A percentile compares a stretch with the other conserved stretches of the same genome.
Conservation (phyloP, 1,139 yeast species). For the Hansenula sp. region DNA sequence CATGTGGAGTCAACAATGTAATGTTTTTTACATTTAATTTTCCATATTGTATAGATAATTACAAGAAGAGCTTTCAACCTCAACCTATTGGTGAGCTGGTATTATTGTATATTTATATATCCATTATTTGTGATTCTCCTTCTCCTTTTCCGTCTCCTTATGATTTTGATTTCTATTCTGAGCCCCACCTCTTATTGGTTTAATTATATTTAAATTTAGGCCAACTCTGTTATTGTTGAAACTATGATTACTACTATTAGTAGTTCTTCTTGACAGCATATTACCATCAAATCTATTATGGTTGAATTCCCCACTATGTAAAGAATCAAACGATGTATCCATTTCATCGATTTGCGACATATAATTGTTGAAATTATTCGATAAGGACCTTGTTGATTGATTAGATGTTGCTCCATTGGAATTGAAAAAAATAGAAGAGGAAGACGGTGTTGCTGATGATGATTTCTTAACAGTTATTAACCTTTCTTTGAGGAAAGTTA, state of each 20-base stretch:
- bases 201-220: constrained; percentile 55
- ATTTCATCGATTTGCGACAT: constrained; percentile 7
- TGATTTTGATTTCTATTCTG: constrained; percentile 5
- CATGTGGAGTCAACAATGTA: too few relatives aligned
- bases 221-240: constrained; percentile 29
- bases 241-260: constrained; percentile 6
- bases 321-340: constrained; percentile 1
- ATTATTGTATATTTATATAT: too few relatives aligned
- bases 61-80: too few relatives aligned
- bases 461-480: constrained; percentile 27
- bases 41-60: too few relatives aligned
- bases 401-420: background rate
- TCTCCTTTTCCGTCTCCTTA: background rate
- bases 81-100: too few relatives aligned
- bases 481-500: constrained; percentile 41
- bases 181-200: constrained; percentile 61
- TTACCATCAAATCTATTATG: background rate
- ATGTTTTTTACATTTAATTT: too few relatives aligned
- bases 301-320: constrained; percentile 1
- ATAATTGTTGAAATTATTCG: constrained; percentile 2
- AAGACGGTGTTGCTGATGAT: background rate
- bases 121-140: too few relatives aligned
- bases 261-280: constrained; percentile 3
- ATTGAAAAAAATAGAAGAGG: background rate
- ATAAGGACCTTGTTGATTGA: background rate